Evolutionary conservation across 306 rosid genomes (phyloP), one percentile per base, ranked within the genome.

Genomic region (Casuarina equisetifolia): DNA sequence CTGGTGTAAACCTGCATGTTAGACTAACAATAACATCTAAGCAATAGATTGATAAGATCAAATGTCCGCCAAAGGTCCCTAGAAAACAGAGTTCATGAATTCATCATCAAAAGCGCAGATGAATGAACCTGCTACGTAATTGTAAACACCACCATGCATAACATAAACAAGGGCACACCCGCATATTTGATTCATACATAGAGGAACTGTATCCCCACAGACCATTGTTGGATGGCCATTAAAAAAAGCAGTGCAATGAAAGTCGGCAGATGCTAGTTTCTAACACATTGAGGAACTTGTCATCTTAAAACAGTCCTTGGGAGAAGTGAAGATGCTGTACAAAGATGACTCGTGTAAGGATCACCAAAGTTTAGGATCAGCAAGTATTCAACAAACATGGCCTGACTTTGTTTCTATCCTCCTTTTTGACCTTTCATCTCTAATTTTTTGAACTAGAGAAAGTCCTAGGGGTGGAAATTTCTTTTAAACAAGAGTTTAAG

Each of bases 1-100:
- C 97, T 38, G 91, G 68, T 17, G 84, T 35, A 80, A 90, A 96
- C 88, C 99, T 96, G 91, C 80, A 77, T 70, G 48, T 69, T 66
- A 50, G 51, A 80, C 71, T 54, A 44, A 45, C 4, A 39, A 44
- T 70, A 43, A 80, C 50, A 70, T 79, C 58, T 5, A 66, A 69
- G 63, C 38, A 64, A 39, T 40, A 48, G 3, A 6, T 39, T 40
- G 73, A 53, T 9, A 51, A 45, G 51, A 62, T 36, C 77, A 58
- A 49, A 15, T 70, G 36, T 77, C 25, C 35, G 57, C 62, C 74
- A 46, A 69, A 55, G 53, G 48, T 83, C 74, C 62, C 74, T 64
- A 59, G 35, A 80, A 55, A 36, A 63, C 72, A 67, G 52, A 55
- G 11, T 20, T 55, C 5, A 9, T 4, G 46, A 70, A 78, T 32